phyloP scores from a whole-genome alignment of 441 rosid species.

The Arabidopsis hybrid region DNA sequence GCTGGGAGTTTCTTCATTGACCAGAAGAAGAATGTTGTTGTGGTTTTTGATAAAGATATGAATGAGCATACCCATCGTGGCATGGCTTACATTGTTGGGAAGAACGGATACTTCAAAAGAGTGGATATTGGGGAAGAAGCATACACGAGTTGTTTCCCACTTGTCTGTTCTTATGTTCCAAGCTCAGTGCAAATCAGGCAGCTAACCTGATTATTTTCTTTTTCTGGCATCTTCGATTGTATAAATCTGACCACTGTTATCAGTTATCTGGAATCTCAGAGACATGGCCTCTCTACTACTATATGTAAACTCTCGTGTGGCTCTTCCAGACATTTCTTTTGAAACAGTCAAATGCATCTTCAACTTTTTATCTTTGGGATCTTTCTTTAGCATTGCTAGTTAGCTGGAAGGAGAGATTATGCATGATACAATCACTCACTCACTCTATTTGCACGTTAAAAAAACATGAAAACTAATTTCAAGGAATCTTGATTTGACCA shows the following conservation, averaged over 20 bases:
- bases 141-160: neutral
- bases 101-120: neutral
- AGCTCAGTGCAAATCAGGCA: constrained; percentile 10
- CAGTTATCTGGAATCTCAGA: neutral
- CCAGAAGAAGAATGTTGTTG: neutral
- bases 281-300: neutral
- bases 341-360: neutral
- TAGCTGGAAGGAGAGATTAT: neutral
- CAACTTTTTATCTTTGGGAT: neutral
- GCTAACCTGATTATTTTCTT: neutral
- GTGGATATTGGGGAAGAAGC: neutral
- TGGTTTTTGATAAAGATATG: neutral
- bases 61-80: neutral
- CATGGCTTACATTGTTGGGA: constrained; percentile 3
- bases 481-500: neutral
- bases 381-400: neutral
- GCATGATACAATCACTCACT: neutral
- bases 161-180: constrained; percentile 3
- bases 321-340: neutral
- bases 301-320: neutral
- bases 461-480: neutral
- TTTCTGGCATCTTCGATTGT: neutral
- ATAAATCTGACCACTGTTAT: neutral
- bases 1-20: constrained; percentile 3
- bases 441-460: neutral